Base-by-base conservation (phyloP, 768 basidiomycete species). In the Tylopilus rubrobrunneus region DNA sequence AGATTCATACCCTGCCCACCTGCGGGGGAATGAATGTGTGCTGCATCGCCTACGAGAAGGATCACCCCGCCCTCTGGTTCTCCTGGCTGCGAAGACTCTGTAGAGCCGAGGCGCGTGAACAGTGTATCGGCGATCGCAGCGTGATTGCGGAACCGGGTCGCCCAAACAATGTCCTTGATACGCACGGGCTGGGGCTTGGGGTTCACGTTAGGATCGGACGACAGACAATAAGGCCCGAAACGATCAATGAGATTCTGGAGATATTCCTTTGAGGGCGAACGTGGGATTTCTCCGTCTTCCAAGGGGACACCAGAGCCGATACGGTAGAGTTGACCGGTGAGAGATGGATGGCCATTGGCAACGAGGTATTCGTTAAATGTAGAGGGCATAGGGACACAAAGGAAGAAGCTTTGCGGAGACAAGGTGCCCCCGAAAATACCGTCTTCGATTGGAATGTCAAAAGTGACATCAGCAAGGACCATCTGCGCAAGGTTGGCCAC, bases 1-100 rank as follows among this genome's bases (percentile, higher is more conserved):
- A 83, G 74, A 55, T 82, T 82, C 80, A 83, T 79, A 7, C 82
- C 82, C 56, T 83, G 81, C 1, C 81, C 82, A 4, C 82, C 80
- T 2, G 74, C 71, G 5, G 82, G 80, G 1, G 81, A 78, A 51
- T 82, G 82, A 45, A 81, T 75, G 21, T 78, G 73, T 21, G 80
- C 82, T 1, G 80, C 79, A 57, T 79, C 78, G 1, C 77, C 77
- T 2, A 76, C 46, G 43, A 80, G 61, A 29, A 70, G 11, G 39
- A 70, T 52, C 0, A 21, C 60, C 0, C 58, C 61, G 2, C 65
- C 66, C n/a, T 52, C 53, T 37, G 55, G 31, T 21, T 52, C 43
- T n/a, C 48, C 55, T 1, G 33, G 2, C n/a, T 46, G 21, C 15
- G 21, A 21, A 1, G 33, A 4, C 7, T 2, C 42, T 1, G 53